These are phyloP conservation scores for Colletotrichum scovillei DNA, from an alignment of 2,329 filamentous ascomycete genomes.

Conservation along the genomic window DNA sequence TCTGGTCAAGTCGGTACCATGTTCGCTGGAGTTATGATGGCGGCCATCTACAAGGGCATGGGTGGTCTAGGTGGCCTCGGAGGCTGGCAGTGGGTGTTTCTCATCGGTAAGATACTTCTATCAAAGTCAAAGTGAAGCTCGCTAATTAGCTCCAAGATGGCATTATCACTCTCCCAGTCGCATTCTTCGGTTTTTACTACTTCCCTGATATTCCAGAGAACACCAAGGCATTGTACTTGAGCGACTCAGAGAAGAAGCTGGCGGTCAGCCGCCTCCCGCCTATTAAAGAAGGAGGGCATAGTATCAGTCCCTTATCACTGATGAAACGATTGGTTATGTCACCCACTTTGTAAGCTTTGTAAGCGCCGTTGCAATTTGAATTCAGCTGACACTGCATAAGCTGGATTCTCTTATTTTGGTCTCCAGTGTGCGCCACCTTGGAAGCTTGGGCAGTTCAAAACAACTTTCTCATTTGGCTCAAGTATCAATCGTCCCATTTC, in stretches of 20 bases:
- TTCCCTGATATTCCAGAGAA: constrained; percentile 61
- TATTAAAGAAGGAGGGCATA: constrained; percentile 40
- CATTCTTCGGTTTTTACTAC: constrained; percentile 59
- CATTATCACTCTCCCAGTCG: constrained; percentile 63
- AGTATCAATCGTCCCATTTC: constrained; percentile 38
- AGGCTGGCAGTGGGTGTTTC: constrained; percentile 62
- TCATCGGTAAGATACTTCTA: constrained; percentile 11
- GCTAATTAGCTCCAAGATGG: constrained; percentile 48
- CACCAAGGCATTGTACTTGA: constrained; percentile 46
- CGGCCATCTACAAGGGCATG: constrained; percentile 51
- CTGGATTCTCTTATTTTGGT: constrained; percentile 47
- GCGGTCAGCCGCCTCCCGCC: constrained; percentile 50
- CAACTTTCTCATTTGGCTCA: constrained; percentile 45
- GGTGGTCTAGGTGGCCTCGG: constrained; percentile 57
- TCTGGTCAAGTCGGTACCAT: constrained; percentile 70
- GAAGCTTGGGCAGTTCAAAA: constrained; percentile 45
- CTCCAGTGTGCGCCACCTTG: constrained; percentile 47
- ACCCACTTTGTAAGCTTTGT: constrained; percentile 36
- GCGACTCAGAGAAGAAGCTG: constrained; percentile 45
- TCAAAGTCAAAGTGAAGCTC: neutral
- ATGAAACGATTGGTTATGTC: constrained; percentile 38
- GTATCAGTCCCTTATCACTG: constrained; percentile 38
- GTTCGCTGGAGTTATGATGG: constrained; percentile 68
- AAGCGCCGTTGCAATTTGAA: neutral
- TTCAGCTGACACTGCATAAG: constrained; percentile 8